A percentile compares a stretch with the other conserved stretches of the same genome.
phyloP scores from a whole-genome alignment of 768 basidiomycete species.

The Tylopilus balloui region DNA sequence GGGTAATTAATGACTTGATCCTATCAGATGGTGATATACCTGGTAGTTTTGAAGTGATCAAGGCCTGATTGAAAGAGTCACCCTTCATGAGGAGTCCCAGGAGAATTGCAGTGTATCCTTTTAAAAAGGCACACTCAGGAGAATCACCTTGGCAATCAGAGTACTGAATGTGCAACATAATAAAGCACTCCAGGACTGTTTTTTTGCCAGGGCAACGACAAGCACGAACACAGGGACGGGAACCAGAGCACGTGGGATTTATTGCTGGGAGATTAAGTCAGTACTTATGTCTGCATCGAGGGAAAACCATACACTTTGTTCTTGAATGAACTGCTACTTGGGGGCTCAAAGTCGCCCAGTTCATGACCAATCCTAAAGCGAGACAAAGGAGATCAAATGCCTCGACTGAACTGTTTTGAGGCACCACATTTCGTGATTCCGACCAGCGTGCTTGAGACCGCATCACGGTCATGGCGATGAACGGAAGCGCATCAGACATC shows the following conservation, averaged over 20 bases:
- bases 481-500: constrained; percentile 43
- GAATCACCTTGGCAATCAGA: constrained; percentile 14
- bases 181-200: constrained; percentile 49
- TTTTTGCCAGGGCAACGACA: constrained; percentile 50
- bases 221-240: constrained; percentile 42
- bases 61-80: constrained; percentile 28
- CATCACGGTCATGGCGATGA: constrained; percentile 45
- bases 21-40: constrained; percentile 26
- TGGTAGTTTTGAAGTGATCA: constrained; percentile 34
- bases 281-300: background rate
- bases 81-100: constrained; percentile 49
- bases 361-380: constrained; percentile 69
- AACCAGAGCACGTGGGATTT: constrained; percentile 46
- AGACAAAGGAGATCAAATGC: constrained; percentile 72
- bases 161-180: constrained; percentile 44
- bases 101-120: constrained; percentile 71
- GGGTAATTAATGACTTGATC: constrained; percentile 27
- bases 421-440: constrained; percentile 1
- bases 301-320: constrained; percentile 42
- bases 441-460: constrained; percentile 33
- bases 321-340: constrained; percentile 45
- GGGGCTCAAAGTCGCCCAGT: constrained; percentile 60
- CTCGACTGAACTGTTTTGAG: constrained; percentile 28
- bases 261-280: constrained; percentile 38
- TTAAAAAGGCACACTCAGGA: constrained; percentile 51